Evolutionary conservation across 352 stramenopile species (phyloP).

Genomic region (Blastocystis sp.): DNA sequence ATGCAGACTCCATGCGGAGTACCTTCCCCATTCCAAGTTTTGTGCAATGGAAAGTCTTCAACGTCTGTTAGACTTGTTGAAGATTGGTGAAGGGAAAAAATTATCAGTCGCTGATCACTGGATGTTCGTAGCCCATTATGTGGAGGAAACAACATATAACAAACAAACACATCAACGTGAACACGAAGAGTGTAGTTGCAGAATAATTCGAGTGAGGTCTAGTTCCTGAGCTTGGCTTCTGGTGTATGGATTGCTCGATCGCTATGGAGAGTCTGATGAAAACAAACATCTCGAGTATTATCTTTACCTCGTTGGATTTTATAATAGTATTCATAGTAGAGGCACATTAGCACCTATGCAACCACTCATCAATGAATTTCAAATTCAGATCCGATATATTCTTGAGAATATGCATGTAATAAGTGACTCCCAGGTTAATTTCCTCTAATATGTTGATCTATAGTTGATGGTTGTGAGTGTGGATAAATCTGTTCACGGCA

Average conservation of each 20-base stretch:
- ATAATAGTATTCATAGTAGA: conserved; percentile 72
- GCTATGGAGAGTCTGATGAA: background rate
- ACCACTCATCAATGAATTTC: conserved; percentile 91
- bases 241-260: conserved; percentile 58
- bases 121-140: conserved; percentile 21
- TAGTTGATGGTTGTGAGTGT: conserved; percentile 56
- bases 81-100: background rate
- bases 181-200: conserved; percentile 12
- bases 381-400: conserved; percentile 88
- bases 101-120: conserved; percentile 20
- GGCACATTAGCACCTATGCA: conserved; percentile 93
- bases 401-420: conserved; percentile 98
- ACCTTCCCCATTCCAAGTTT: conserved; percentile 2
- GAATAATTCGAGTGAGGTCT: background rate
- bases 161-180: background rate
- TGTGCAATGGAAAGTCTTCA: conserved; percentile 25
- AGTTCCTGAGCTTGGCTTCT: conserved; percentile 54
- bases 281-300: conserved; percentile 30
- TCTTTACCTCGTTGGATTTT: conserved; percentile 48
- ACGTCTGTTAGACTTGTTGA: conserved; percentile 3
- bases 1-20: background rate
- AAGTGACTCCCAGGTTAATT: conserved; percentile 80
- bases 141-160: conserved; percentile 21
- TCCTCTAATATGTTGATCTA: background rate
- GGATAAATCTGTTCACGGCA: conserved; percentile 28